A percentile compares a stretch with the other conserved stretches of the same genome.
Evolutionary conservation across 352 stramenopile genomes (phyloP).

Genomic region (Globisporangium viniferum): DNA sequence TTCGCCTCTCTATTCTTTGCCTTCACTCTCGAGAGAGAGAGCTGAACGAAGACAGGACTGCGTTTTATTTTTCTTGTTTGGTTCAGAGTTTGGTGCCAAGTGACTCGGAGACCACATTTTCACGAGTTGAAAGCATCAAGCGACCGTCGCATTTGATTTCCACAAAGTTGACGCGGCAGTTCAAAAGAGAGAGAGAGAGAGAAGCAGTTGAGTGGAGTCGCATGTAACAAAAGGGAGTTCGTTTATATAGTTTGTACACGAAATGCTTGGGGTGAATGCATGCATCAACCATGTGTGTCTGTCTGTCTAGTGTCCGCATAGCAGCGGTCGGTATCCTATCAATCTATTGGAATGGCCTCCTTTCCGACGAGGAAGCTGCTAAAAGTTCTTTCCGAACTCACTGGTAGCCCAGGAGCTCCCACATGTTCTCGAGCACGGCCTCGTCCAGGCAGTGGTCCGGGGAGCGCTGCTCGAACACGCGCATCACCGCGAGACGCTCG

Average conservation of each 20-base stretch:
- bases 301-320: not conserved
- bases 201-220: not conserved
- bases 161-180: not conserved
- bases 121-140: not conserved
- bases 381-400: not conserved
- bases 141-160: not conserved
- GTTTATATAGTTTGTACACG: not conserved
- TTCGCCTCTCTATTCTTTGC: not conserved
- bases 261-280: not conserved
- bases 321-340: not conserved
- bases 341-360: not conserved
- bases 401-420: conserved; percentile 49
- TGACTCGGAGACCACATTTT: not conserved
- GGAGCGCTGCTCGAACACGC: conserved; percentile 48
- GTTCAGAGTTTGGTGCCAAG: not conserved
- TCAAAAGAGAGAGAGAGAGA: not conserved
- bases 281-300: not conserved
- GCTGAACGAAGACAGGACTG: not conserved
- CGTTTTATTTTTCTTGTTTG: not conserved
- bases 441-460: conserved; percentile 35
- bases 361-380: conserved; percentile 4
- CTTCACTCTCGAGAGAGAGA: too few species aligned
- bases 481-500: conserved; percentile 41
- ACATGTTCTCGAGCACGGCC: conserved; percentile 45
- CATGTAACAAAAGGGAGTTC: not conserved